Evolutionary conservation across 106 monocot genomes (phyloP), one percentile per base, ranked within the genome.

Genomic region (Apostasia shenzhenica): DNA sequence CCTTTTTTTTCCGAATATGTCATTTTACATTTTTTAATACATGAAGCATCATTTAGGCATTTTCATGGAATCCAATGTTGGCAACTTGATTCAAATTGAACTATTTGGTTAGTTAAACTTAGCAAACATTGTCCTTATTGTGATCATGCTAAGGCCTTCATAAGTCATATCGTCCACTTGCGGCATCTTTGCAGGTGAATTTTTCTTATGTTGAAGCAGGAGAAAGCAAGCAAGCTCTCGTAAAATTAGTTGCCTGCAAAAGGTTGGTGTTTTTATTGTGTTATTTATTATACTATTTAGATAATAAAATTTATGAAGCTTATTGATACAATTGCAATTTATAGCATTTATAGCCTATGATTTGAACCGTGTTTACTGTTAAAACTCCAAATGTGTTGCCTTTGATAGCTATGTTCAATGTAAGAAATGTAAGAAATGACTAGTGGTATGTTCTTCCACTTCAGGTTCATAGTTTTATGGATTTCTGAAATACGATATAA

Each of bases 201-300:
- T 99, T 99, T 68, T 83, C 87, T 55, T 99, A 99, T 74, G 56
- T 81, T 55, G 99, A 99, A 82, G 99, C 83, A 7, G 92, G 85
- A 67, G 87, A 93, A 78, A 87, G 60, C 61, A 99, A 99, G 80
- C 99, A 93, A 57, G 99, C 99, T 70, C 90, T 99, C 44, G 99
- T 99, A 6, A 99, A 99, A 70, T 75, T 99, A 71, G 90, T 99
- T 70, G 90, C 87, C 73, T 99, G 99, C 72, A 77, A 87, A 73
- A 82, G 95, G 95, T 95, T 70, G 55, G 83, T 72, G 54, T 5
- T 45, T 70, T 38, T 59, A 48, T 40, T 10, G 5, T 41, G n/a
- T 6, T 57, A 1, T 1, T 48, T 61, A 1, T 45, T 58, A 52
- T 60, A 44, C 14, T 49, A 50, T 38, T 67, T 67, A 7, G 48